These are phyloP conservation scores for Takashimella tepidaria DNA, from an alignment of 1,284 basidiomycete genomes.

Conservation along the genomic window DNA sequence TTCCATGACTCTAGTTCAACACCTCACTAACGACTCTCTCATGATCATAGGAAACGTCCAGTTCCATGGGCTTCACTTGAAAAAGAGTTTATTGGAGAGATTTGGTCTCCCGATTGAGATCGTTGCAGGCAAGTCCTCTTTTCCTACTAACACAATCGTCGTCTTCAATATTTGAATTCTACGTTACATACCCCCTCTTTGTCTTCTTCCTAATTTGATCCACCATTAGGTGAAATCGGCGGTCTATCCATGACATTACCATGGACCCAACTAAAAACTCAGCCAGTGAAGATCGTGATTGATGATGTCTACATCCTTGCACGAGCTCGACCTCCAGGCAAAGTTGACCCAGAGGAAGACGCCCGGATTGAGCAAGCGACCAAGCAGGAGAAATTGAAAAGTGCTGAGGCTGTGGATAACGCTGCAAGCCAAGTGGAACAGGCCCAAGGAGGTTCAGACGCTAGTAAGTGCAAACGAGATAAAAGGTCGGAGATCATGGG, in stretches of 20 bases:
- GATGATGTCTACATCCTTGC: conserved; percentile 90
- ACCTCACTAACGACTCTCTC: too few species aligned
- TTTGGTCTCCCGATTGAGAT: conserved; percentile 96
- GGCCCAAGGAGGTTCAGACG: conserved; percentile 34
- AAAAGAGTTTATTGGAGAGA: conserved; percentile 92
- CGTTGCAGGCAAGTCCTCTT: conserved; percentile 63
- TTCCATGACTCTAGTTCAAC: background rate
- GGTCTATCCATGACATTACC: conserved; percentile 89
- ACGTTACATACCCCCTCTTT: background rate
- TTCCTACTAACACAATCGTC: too few species aligned
- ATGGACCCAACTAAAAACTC: conserved; percentile 90
- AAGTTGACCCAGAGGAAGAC: conserved; percentile 77
- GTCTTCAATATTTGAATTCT: too few species aligned
- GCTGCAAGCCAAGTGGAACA: conserved; percentile 49
- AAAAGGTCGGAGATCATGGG: too few species aligned
- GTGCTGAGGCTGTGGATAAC: conserved; percentile 79
- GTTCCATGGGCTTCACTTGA: conserved; percentile 75
- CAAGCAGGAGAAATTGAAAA: conserved; percentile 83
- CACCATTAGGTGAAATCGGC: conserved; percentile 75
- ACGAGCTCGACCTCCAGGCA: conserved; percentile 36
- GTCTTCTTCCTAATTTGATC: conserved; percentile 1
- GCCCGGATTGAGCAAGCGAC: conserved; percentile 73
- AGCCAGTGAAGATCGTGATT: conserved; percentile 85
- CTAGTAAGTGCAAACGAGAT: conserved; percentile 26
- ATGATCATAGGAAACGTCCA: conserved; percentile 72